These are phyloP conservation scores for Colletotrichum lupini DNA, from an alignment of 2,329 filamentous ascomycete genomes.

Conservation along the genomic window DNA sequence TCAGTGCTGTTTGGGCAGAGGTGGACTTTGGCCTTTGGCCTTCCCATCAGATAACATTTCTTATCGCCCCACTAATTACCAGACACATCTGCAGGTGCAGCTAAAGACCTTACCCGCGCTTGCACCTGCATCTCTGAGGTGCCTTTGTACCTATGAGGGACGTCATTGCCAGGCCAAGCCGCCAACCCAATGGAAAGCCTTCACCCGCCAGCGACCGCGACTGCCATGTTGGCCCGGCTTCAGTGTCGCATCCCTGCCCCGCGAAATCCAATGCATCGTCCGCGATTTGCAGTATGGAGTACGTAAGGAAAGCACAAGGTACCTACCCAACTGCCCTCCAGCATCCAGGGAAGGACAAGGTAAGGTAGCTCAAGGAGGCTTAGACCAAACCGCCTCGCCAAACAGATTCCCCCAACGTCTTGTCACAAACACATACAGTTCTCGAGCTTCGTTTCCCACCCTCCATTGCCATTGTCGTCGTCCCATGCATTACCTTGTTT, in stretches of 20 bases:
- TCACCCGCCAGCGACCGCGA: slow-evolving; percentile 11
- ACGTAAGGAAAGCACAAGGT: neutral
- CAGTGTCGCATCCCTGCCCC: slow-evolving; percentile 15
- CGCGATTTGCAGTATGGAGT: neutral
- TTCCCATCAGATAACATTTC: slow-evolving; percentile 15
- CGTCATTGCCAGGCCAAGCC: slow-evolving; percentile 25
- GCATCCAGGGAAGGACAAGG: neutral
- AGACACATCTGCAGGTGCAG: neutral
- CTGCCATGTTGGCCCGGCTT: slow-evolving; percentile 6
- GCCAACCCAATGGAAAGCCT: slow-evolving; percentile 21
- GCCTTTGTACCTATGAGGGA: neutral
- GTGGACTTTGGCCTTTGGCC: neutral
- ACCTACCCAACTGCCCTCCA: neutral
- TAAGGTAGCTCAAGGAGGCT: slow-evolving; percentile 1
- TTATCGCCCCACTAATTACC: slow-evolving; percentile 15
- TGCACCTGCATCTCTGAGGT: neutral
- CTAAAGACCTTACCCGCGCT: neutral
- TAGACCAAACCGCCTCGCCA: neutral
- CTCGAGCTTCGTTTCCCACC: slow-evolving; percentile 3
- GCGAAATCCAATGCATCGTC: slow-evolving; percentile 1
- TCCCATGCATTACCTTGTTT: slow-evolving; percentile 24
- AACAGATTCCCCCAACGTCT: slow-evolving; percentile 9
- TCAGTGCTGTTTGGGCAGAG: neutral
- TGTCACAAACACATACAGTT: neutral
- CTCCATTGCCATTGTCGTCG: neutral